Evolutionary conservation across 306 rosid genomes (phyloP), one percentile per base, ranked within the genome.

Genomic region (Inga leiocalycina): DNA sequence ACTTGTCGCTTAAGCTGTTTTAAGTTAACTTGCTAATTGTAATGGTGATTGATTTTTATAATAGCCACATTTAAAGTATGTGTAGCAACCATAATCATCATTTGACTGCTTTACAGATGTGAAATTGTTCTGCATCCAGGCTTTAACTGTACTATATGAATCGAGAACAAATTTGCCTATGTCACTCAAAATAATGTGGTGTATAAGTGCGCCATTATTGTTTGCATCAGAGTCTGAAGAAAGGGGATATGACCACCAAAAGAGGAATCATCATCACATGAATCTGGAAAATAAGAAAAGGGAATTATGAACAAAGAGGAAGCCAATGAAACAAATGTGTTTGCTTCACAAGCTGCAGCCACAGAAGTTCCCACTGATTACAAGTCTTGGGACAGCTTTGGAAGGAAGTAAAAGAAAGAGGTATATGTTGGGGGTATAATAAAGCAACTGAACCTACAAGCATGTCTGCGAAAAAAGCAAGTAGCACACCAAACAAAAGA

Each of bases 111-210:
- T 67, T 85, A 35, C 89, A 95, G 98, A 80, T 93, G 98, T 48
- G 98, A 93, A 89, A 91, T 89, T 22, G 52, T 90, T 77, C 92
- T 93, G 44, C 92, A 90, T 83, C 96, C 97, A 17, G 97, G 93
- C 27, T 80, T 83, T 77, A 95, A 95, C 84, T 91, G 94, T 74
- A 89, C 91, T 4, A 77, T 92, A 48, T 87, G 93, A 76, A 91
- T 92, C 56, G 94, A 92, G 83, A 90, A 85, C 77, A 89, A 86
- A 46, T 73, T 77, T 13, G 79, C 78, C 34, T 67, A 59, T 81
- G 71, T 76, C 44, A 20, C 85, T 45, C 91, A 88, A 88, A 95
- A 92, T 83, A 88, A 81, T 20, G 82, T 90, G 12, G 97, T 88
- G 66, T 91, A 87, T 86, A 81, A 87, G 51, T 96, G 98, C 39